Conservation (phyloP, 192 early-diverging fungal species). For the Chytriomyces sp. region DNA sequence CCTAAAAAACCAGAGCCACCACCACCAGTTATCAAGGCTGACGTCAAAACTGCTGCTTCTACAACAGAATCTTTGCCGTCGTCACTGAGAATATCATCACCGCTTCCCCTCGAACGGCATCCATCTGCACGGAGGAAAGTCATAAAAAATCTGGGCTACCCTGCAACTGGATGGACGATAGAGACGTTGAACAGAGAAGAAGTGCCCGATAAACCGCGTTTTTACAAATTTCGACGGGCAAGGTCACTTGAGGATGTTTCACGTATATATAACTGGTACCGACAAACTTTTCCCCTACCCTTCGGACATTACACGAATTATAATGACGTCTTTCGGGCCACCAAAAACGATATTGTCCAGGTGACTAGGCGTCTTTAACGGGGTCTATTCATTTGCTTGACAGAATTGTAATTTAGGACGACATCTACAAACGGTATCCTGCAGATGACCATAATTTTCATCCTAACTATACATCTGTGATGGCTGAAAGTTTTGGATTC, state of each 20-base stretch:
- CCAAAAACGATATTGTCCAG: no score
- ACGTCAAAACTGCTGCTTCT: neutral
- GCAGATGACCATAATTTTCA: neutral
- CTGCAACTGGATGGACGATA: slow-evolving; percentile 13
- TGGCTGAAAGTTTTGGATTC: neutral
- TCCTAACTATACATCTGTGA: neutral
- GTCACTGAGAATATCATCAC: neutral
- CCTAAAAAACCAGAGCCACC: neutral
- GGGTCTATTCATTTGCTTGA: no score
- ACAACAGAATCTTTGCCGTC: neutral
- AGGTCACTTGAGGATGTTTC: slow-evolving; percentile 21
- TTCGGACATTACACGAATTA: slow-evolving; percentile 23
- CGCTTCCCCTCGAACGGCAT: slow-evolving; percentile 19
- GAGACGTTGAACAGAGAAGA: neutral
- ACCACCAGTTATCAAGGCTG: neutral
- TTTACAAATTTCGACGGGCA: slow-evolving; percentile 17
- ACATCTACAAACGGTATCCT: neutral
- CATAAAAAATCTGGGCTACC: slow-evolving; percentile 17
- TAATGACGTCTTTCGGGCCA: slow-evolving; percentile 11
- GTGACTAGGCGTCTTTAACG: no score
- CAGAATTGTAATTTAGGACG: no score
- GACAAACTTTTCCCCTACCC: slow-evolving; percentile 10
- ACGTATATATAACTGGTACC: neutral
- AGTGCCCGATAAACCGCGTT: no score
- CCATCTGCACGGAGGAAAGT: slow-evolving; percentile 10